Base-by-base conservation (phyloP, 768 basidiomycete genomes). In the Pleurotus djamor region DNA sequence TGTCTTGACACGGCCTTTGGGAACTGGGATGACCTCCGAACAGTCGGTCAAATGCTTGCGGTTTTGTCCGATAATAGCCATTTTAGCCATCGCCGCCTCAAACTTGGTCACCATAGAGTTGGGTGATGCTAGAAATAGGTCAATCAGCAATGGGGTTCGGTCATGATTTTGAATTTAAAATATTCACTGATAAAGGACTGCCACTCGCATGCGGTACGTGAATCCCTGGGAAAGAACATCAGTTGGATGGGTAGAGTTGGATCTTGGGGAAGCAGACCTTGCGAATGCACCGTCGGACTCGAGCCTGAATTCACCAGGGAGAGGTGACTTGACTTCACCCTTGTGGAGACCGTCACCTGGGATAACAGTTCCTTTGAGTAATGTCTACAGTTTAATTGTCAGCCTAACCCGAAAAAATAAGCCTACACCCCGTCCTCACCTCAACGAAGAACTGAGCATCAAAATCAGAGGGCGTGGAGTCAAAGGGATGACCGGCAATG, bases 161-260 rank as follows among this genome's bases (percentile, higher is more conserved):
- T 14, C 4, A 21, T 12, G 16, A 28, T 14, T 14, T 10, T 33
- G 43, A 12, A 49, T 17, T 21, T 14, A 34, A 17, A 13, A 32
- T 35, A 52, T 62, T 59, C 56, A 71, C 71, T 59, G 50, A 76
- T 66, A 63, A 72, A 71, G 2, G 69, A 66, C 59, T 79, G 77
- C 77, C 77, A 79, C 57, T 67, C 61, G 65, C 77, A 78, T 5
- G 77, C 73, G 17, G 77, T 78, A 21, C 55, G 45, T 2, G 44
- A 17, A 44, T 60, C 57, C 44, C 70, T 69, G 38, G 32, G 16
- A 37, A 50, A 36, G n/a, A 49, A 14, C 6, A 51, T 12, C 4
- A 28, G 2, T 14, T 56, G 14, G 17, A 10, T 48, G 12, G 3
- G 41, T n/a, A 6, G 7, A 41, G n/a, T 9, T 6, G 7, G 48